phyloP scores from a whole-genome alignment of 2,329 filamentous ascomycete genomes.

The Sporothrix brasiliensis region DNA sequence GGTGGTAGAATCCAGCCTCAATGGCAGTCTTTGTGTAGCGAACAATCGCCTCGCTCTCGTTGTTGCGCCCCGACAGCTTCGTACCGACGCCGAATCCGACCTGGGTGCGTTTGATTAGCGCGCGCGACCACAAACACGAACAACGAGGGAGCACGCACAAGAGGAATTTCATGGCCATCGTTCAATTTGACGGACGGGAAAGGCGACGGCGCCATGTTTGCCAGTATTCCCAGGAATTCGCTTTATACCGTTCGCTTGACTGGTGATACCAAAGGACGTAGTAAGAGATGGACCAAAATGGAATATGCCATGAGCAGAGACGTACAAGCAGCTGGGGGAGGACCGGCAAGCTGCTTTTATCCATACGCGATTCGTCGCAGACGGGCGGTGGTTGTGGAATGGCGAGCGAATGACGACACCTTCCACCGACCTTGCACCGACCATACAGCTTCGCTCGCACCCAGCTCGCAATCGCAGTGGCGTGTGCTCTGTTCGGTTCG shows the following conservation, averaged over 20 bases:
- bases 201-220: not conserved
- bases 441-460: not conserved
- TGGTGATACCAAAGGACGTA: not conserved
- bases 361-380: not conserved
- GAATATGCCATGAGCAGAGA: too few species aligned
- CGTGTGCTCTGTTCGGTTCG: not conserved
- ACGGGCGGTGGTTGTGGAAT: not conserved
- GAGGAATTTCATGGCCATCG: constrained; percentile 71
- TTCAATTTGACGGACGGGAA: constrained; percentile 66
- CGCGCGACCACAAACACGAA: not conserved
- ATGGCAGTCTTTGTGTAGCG: constrained; percentile 64
- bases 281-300: not conserved
- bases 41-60: constrained; percentile 58
- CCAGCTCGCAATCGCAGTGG: constrained; percentile 12
- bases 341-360: too few species aligned
- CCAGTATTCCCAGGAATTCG: not conserved
- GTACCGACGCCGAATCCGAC: constrained; percentile 67
- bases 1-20: constrained; percentile 66
- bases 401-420: constrained; percentile 1
- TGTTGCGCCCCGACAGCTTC: constrained; percentile 56
- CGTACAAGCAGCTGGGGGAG: too few species aligned
- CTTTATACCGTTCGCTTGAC: too few species aligned
- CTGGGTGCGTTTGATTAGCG: not conserved
- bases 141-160: constrained; percentile 61
- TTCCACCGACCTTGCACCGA: not conserved